Percentiles rank a stretch among this genome's conserved stretches.
phyloP scores from a whole-genome alignment of 2,329 filamentous ascomycete species.

The Gyromitra esculenta region DNA sequence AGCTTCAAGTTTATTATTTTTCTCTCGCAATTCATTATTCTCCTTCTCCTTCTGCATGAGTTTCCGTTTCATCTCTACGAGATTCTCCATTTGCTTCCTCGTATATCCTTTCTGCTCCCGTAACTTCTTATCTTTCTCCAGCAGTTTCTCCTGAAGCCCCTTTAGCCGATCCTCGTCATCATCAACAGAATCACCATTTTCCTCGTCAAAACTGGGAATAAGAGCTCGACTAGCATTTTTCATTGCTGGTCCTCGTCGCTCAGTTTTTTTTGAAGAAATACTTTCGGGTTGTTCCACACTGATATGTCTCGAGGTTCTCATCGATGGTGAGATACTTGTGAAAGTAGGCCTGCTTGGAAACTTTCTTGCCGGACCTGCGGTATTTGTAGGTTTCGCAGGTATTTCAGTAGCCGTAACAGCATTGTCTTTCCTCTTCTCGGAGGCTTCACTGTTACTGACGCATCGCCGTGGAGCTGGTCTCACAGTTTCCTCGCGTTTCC shows the following conservation, averaged over 20 bases:
- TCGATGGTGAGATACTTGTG: slow-evolving; percentile 1
- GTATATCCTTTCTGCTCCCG: slow-evolving; percentile 49
- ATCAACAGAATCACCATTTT: not conserved
- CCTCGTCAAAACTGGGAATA: slow-evolving; percentile 28
- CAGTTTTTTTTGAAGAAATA: slow-evolving; percentile 27
- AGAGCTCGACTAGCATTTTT: slow-evolving; percentile 37
- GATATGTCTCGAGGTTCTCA: slow-evolving; percentile 10
- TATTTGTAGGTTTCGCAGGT: not conserved
- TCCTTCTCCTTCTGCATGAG: slow-evolving; percentile 31
- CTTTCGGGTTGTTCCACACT: slow-evolving; percentile 9
- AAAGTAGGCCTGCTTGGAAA: slow-evolving; percentile 32
- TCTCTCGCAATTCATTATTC: slow-evolving; percentile 15
- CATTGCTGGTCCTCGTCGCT: slow-evolving; percentile 44
- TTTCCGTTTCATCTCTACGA: slow-evolving; percentile 28
- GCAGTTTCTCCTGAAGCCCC: slow-evolving; percentile 26
- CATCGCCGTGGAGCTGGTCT: slow-evolving; percentile 1
- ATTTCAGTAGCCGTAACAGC: slow-evolving; percentile 13
- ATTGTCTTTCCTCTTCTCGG: slow-evolving; percentile 18
- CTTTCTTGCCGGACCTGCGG: slow-evolving; percentile 36
- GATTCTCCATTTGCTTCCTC: slow-evolving; percentile 46
- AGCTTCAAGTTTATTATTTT: slow-evolving; percentile 29
- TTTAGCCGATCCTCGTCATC: slow-evolving; percentile 12
- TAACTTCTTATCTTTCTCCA: slow-evolving; percentile 29
- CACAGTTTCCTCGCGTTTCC: slow-evolving; percentile 30
- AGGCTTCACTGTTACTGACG: slow-evolving; percentile 7